Evolutionary conservation across 768 basidiomycete species (phyloP), one percentile per base, ranked within the genome.

Genomic region (Auricularia auricula-judae): DNA sequence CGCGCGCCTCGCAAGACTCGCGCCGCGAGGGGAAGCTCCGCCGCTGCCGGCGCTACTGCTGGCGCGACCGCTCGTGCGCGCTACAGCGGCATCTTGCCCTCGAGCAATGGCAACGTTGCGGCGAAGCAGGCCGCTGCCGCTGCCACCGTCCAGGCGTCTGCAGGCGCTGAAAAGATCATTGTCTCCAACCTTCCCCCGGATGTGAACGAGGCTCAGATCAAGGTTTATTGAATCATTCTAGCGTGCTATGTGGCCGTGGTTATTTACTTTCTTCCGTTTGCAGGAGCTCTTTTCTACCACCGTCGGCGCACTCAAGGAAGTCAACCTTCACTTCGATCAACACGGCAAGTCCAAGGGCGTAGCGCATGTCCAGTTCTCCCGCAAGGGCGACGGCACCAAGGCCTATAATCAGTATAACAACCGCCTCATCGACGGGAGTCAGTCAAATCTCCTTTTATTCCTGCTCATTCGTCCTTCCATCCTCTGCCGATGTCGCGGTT

Each of bases 401-500:
- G 97, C 97, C 2, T 94, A 87, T 76, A 83, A 89, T 70, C 85
- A 91, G 68, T 99, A 98, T 82, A 93, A 99, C 84, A 92, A 91
- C 80, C 89, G 97, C 75, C 89, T 98, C 79, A 95, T 99, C 86
- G 97, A 99, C 88, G 93, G 94, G 81, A 97, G 97, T 99, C 90
- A 93, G 97, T 98, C 90, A 83, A 85, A 42, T 42, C 39, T 42
- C 80, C 79, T 81, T 73, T 71, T 74, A 74, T 74, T 77, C 68
- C 67, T 64, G 66, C 66, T 67, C 68, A 71, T 72, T 68, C 21
- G 70, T 68, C 69, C 74, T 77, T 75, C 70, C 74, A 71, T 64
- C 63, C 66, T 71, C 60, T 63, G 67, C 47, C 66, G 65, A 65
- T 63, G 62, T 65, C 66, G 53, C 36, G 47, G 34, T 66, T n/a